Conservation (phyloP, 257 asterid species). For the Solanum chilense region DNA sequence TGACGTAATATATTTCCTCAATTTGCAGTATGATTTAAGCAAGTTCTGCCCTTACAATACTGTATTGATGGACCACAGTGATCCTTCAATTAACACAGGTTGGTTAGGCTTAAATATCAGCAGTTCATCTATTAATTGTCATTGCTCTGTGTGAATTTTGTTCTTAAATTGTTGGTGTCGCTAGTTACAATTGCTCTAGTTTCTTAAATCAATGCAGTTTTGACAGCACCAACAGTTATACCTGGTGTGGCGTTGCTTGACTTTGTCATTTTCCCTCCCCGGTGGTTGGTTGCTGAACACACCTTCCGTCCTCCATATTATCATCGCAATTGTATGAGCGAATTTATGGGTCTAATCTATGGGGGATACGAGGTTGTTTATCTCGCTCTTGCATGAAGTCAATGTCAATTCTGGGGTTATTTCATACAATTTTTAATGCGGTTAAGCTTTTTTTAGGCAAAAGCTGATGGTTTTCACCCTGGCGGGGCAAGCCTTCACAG, state of each 20-base stretch:
- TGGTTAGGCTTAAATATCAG: not conserved
- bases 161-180: not conserved
- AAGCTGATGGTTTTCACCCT: constrained; percentile 92
- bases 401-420: not conserved
- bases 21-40: constrained; percentile 80
- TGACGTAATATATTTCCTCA: constrained; percentile 8
- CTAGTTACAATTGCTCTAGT: not conserved
- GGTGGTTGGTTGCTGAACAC: constrained; percentile 96
- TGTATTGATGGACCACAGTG: constrained; percentile 83
- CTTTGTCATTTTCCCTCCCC: constrained; percentile 94
- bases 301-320: constrained; percentile 98
- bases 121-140: not conserved
- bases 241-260: constrained; percentile 97
- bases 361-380: constrained; percentile 82
- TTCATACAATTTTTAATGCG: not conserved
- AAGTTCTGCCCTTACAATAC: constrained; percentile 94
- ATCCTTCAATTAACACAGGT: constrained; percentile 98
- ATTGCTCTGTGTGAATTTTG: not conserved
- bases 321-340: constrained; percentile 98
- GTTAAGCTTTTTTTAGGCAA: constrained; percentile 53
- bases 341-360: constrained; percentile 88
- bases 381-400: not conserved
- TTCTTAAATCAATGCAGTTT: constrained; percentile 44
- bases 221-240: constrained; percentile 89
- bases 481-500: constrained; percentile 99